These are phyloP conservation scores for Fusarium fujikuroi DNA, from an alignment of 2,329 filamentous ascomycete genomes.

Conservation along the genomic window DNA sequence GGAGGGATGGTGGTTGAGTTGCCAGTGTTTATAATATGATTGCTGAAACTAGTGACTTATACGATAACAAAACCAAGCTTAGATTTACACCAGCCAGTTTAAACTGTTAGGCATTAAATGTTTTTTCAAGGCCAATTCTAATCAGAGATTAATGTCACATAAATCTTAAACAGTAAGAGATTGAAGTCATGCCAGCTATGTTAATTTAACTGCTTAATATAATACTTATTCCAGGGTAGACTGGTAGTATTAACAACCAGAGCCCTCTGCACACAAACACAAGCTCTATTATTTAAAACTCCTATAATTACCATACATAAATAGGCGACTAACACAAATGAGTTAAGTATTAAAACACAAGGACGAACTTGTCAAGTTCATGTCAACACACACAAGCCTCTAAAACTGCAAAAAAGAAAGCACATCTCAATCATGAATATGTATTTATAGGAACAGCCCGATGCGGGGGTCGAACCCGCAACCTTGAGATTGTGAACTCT, in stretches of 20 bases:
- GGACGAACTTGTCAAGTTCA: fast-evolving
- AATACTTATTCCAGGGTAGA: not conserved
- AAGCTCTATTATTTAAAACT: not conserved
- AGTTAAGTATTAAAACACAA: fast-evolving
- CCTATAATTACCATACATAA: not conserved
- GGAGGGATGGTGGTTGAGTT: too few species aligned
- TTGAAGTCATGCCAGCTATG: fast-evolving
- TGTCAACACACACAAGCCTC: not conserved
- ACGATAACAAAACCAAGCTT: not conserved
- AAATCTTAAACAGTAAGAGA: not conserved
- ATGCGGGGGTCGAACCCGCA: constrained; percentile 65
- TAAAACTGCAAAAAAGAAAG: constrained; percentile 24
- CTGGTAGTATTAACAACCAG: not conserved
- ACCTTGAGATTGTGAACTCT: constrained; percentile 60
- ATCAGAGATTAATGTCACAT: fast-evolving
- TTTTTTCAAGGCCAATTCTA: not conserved
- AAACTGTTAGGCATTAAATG: fast-evolving
- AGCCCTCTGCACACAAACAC: not conserved
- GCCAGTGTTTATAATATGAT: not conserved
- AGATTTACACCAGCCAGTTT: too few species aligned
- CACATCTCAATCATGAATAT: constrained; percentile 43
- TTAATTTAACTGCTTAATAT: not conserved
- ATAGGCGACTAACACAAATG: fast-evolving
- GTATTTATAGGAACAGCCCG: constrained; percentile 52
- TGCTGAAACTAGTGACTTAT: too few species aligned